A percentile compares a stretch with the other conserved stretches of the same genome.
Conservation (phyloP, 2,329 filamentous ascomycete species). For the Calonectria hongkongensis region DNA sequence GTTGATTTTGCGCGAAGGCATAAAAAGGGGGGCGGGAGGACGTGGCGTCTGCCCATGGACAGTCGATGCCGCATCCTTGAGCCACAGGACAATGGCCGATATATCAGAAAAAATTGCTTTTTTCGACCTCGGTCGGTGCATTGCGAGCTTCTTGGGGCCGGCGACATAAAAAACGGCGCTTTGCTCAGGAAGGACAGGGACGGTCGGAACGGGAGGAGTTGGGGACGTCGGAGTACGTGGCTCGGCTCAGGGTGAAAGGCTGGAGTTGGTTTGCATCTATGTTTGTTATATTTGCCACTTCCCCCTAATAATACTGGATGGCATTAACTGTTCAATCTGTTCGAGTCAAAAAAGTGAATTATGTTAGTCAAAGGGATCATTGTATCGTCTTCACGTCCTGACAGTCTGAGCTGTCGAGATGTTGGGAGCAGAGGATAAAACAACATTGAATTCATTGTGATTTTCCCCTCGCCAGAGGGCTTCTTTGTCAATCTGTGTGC, state of each 20-base stretch:
- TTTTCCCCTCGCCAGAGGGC: not conserved
- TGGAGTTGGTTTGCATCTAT: constrained; percentile 38
- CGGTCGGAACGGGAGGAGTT: constrained; percentile 24
- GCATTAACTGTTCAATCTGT: constrained; percentile 13
- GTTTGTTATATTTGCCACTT: not conserved
- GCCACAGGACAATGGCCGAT: not conserved
- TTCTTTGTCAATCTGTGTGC: not conserved
- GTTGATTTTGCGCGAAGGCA: not conserved
- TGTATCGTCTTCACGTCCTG: not conserved
- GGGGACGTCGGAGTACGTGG: constrained; percentile 30
- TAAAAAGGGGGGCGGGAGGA: not conserved
- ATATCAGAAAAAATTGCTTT: constrained; percentile 6
- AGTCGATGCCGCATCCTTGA: not conserved
- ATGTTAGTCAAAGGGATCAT: not conserved
- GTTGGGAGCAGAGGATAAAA: not conserved
- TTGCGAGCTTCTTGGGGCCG: not conserved
- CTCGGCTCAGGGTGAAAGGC: constrained; percentile 18
- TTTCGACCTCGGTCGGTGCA: not conserved
- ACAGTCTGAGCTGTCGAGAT: not conserved
- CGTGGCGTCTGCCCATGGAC: not conserved
- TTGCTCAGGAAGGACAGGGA: constrained; percentile 13
- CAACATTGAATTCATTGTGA: not conserved
- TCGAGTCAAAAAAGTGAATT: not conserved
- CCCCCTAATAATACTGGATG: constrained; percentile 33
- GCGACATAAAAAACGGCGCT: constrained; percentile 24